Conservation (phyloP, 2,329 filamentous ascomycete genomes). For the Mollisiaceae sp. region DNA sequence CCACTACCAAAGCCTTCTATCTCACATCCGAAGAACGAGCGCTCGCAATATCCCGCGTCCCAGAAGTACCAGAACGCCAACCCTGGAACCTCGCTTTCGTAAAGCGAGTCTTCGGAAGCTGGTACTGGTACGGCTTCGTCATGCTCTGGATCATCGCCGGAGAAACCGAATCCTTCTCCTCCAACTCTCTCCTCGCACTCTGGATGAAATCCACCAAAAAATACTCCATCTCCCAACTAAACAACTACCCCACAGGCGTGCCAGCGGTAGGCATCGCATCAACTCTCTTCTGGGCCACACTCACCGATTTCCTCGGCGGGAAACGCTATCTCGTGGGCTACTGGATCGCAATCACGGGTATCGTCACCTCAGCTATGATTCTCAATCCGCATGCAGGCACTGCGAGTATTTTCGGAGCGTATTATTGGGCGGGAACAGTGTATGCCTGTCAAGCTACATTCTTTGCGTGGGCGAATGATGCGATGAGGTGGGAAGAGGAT, state of each 20-base stretch:
- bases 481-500: constrained; percentile 65
- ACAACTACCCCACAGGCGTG: constrained; percentile 59
- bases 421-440: constrained; percentile 72
- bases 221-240: constrained; percentile 55
- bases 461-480: constrained; percentile 77
- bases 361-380: constrained; percentile 66
- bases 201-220: constrained; percentile 53
- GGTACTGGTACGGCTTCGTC: constrained; percentile 71
- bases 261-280: constrained; percentile 55
- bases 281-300: constrained; percentile 71
- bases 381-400: constrained; percentile 49
- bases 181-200: constrained; percentile 61
- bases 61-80: constrained; percentile 47
- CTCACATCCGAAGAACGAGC: constrained; percentile 47
- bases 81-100: constrained; percentile 54
- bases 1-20: constrained; percentile 49
- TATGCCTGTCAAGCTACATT: constrained; percentile 78
- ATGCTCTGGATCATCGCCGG: constrained; percentile 73
- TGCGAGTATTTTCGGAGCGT: constrained; percentile 65
- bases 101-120: constrained; percentile 61
- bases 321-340: constrained; percentile 70
- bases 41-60: constrained; percentile 51
- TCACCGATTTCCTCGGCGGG: constrained; percentile 68
- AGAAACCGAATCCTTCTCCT: constrained; percentile 72
- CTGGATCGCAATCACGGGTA: constrained; percentile 68